Evolutionary conservation across 345 rosid species (phyloP).

Genomic region (Adansonia digitata): DNA sequence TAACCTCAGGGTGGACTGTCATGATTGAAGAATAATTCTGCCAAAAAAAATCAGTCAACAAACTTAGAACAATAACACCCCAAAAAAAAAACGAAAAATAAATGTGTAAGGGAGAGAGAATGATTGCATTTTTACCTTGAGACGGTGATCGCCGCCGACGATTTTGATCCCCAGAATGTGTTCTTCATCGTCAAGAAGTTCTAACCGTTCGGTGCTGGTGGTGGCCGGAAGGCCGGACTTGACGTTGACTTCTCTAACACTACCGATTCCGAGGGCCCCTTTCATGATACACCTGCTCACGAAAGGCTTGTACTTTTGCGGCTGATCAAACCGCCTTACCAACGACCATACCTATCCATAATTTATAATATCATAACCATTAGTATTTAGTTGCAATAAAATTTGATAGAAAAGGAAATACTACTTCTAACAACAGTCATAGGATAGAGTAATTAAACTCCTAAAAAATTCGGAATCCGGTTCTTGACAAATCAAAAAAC

Average conservation of each 20-base stretch:
- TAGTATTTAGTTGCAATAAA: background rate
- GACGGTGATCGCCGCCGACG: slow-evolving; percentile 94
- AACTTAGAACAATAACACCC: background rate
- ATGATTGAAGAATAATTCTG: slow-evolving; percentile 88
- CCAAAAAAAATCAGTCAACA: background rate
- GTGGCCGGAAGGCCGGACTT: slow-evolving; percentile 98
- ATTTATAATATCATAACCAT: background rate
- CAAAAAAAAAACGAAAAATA: background rate
- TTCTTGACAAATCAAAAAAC: background rate
- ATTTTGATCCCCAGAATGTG: slow-evolving; percentile 80
- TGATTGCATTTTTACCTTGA: slow-evolving; percentile 42
- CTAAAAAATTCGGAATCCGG: background rate
- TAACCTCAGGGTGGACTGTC: slow-evolving; percentile 82
- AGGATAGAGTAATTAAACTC: background rate
- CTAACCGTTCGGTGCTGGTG: slow-evolving; percentile 84
- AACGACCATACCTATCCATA: slow-evolving; percentile 82
- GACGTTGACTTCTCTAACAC: slow-evolving; percentile 88
- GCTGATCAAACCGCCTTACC: slow-evolving; percentile 87
- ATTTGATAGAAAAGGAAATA: background rate
- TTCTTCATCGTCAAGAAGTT: slow-evolving; percentile 81
- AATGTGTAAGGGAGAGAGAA: background rate
- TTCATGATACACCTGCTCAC: slow-evolving; percentile 66
- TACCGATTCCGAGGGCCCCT: slow-evolving; percentile 78
- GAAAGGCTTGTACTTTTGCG: slow-evolving; percentile 90
- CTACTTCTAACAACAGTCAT: background rate